Evolutionary conservation across 306 rosid species (phyloP), one percentile per base, ranked within the genome.

Genomic region (Geum urbanum): DNA sequence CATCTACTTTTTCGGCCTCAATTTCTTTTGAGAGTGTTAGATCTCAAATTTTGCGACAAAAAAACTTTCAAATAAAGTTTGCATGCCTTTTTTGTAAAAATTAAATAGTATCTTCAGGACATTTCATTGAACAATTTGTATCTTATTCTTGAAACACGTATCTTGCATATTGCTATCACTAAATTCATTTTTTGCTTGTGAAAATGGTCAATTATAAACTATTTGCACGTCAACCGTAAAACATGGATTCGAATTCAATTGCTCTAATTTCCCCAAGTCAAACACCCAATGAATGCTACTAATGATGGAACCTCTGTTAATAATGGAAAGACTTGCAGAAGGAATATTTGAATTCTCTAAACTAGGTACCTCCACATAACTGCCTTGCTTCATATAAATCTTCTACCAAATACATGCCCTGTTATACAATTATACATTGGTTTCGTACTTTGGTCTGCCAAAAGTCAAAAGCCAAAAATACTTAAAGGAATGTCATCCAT

Each of bases 1-100:
- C 55, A 57, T 2, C 69, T 8, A 46, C 63, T 57, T 71, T 77
- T 64, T 54, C 2, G 43, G 72, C 62, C 50, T 14, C 18, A 35
- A 10, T 16, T 27, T 57, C 20, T 20, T 22, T 9, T 7, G 7
- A 9, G 12, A 20, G 5, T 13, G 69, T 6, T 6, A 0, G 45
- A 32, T 35, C 44, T 12, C 0, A 0, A 58, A 27, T 27, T 32
- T 5, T 6, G 32, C 18, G 8, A 32, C 10, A 2, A 22, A 58
- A 22, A 32, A 32, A 0, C 3, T 58, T 18, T 27, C 7, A 12
- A 24, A 27, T 27, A 57, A 27, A 27, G 4, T 57, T 57, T 2
- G 6, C 0, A 5, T 2, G 0, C 7, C 37, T 32, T 32, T 4
- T 2, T 32, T 32, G 37, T 32, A 4, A 32, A 32, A 32, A 32